These are phyloP conservation scores for Medicago arabica DNA, from an alignment of 306 rosid species.

Conservation along the genomic window DNA sequence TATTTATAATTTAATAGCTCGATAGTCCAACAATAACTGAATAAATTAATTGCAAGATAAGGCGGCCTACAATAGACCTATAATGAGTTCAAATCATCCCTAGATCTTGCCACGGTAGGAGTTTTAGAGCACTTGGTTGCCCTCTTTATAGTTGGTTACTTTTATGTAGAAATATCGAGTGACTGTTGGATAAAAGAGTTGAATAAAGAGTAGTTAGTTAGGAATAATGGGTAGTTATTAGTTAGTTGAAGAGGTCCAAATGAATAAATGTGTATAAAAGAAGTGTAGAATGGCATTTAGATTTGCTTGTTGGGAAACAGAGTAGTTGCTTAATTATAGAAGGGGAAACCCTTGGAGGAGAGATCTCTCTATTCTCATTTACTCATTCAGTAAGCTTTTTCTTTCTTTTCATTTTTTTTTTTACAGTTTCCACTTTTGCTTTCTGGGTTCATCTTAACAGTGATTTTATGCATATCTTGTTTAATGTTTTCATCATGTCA, in stretches of 20 bases:
- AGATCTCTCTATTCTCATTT: too few species aligned
- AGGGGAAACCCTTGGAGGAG: too few species aligned
- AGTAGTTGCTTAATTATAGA: too few species aligned
- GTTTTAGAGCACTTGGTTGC: not conserved
- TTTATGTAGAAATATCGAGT: constrained; percentile 11
- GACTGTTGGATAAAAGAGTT: not conserved
- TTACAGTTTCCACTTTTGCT: not conserved
- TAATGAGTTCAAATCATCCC: not conserved
- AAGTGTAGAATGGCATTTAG: not conserved
- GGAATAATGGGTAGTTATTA: not conserved
- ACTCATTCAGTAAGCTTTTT: not conserved
- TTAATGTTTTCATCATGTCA: not conserved
- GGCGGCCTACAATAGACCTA: constrained; percentile 3
- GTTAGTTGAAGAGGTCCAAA: not conserved
- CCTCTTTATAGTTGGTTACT: not conserved
- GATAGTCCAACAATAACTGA: not conserved
- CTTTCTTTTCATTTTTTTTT: too few species aligned
- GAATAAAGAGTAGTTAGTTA: not conserved
- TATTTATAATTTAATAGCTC: constrained; percentile 21
- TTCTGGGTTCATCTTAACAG: not conserved
- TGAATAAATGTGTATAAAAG: not conserved
- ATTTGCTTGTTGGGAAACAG: too few species aligned
- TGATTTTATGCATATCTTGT: not conserved
- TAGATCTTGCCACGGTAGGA: not conserved
- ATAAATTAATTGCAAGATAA: not conserved